Conservation (phyloP, 257 asterid species). For the Gardenia jasminoides region DNA sequence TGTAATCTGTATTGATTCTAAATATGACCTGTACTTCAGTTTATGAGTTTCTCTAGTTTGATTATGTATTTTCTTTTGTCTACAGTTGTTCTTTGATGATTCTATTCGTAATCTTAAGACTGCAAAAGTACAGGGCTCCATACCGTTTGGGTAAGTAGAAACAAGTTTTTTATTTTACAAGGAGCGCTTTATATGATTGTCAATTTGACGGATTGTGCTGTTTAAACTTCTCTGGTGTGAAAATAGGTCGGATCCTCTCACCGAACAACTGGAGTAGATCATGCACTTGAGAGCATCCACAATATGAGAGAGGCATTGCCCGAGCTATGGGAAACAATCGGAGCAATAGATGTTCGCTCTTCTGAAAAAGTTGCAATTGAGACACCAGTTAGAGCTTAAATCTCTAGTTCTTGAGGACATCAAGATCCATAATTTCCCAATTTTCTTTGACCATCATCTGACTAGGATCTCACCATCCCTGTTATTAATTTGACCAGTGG, state of each 20-base stretch:
- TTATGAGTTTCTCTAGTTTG: background rate
- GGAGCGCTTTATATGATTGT: background rate
- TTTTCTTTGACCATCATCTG: background rate
- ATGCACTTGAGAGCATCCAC: constrained; percentile 82
- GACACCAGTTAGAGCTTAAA: constrained; percentile 55
- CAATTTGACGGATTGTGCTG: background rate
- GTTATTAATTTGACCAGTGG: constrained; percentile 7
- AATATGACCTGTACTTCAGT: background rate
- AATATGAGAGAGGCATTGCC: constrained; percentile 85
- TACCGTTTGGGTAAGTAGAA: constrained; percentile 72
- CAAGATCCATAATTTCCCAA: constrained; percentile 2
- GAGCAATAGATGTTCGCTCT: constrained; percentile 38
- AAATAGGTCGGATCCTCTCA: constrained; percentile 71
- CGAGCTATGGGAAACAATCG: constrained; percentile 74
- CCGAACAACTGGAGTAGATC: constrained; percentile 56
- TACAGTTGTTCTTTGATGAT: constrained; percentile 86
- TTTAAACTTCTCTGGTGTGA: constrained; percentile 8
- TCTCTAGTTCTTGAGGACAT: background rate
- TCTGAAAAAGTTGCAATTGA: constrained; percentile 54
- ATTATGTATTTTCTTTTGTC: background rate
- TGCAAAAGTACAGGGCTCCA: constrained; percentile 63
- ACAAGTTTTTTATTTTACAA: background rate
- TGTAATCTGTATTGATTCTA: background rate
- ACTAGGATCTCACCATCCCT: background rate
- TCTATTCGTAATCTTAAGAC: constrained; percentile 76